Evolutionary conservation across 768 basidiomycete genomes (phyloP).

Genomic region (Agrocybe chaxingu): DNA sequence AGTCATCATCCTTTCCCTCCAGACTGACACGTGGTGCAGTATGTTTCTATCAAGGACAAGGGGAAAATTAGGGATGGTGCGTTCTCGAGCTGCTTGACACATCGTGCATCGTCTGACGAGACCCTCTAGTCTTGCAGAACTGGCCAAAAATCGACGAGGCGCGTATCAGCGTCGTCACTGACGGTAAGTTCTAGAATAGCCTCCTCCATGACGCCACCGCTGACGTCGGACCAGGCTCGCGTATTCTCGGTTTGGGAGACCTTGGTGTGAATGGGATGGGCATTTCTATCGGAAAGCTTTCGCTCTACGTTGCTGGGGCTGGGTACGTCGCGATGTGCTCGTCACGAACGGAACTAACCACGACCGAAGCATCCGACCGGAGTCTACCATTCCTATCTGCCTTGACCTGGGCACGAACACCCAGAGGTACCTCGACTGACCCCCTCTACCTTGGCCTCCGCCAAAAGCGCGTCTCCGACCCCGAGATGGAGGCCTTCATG

Average conservation of each 20-base stretch:
- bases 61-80: conserved; percentile 63
- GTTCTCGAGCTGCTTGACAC: conserved; percentile 1
- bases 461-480: conserved; percentile 59
- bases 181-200: conserved; percentile 46
- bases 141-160: conserved; percentile 74
- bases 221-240: conserved; percentile 49
- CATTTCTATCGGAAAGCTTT: conserved; percentile 90
- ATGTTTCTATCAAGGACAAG: conserved; percentile 79
- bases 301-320: conserved; percentile 85
- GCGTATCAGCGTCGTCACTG: conserved; percentile 91
- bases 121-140: conserved; percentile 51
- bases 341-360: background rate
- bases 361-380: conserved; percentile 60
- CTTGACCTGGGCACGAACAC: conserved; percentile 92
- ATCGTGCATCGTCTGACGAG: too few species aligned
- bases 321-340: conserved; percentile 48
- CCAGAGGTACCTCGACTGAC: conserved; percentile 71
- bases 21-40: conserved; percentile 36
- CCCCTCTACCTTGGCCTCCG: conserved; percentile 88
- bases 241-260: conserved; percentile 87
- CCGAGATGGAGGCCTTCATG: conserved; percentile 79
- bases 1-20: background rate
- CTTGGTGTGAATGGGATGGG: conserved; percentile 84
- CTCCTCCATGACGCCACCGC: background rate
- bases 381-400: conserved; percentile 78